Base-by-base conservation (phyloP, 2,329 filamentous ascomycete species). In the Beauveria medogensis region DNA sequence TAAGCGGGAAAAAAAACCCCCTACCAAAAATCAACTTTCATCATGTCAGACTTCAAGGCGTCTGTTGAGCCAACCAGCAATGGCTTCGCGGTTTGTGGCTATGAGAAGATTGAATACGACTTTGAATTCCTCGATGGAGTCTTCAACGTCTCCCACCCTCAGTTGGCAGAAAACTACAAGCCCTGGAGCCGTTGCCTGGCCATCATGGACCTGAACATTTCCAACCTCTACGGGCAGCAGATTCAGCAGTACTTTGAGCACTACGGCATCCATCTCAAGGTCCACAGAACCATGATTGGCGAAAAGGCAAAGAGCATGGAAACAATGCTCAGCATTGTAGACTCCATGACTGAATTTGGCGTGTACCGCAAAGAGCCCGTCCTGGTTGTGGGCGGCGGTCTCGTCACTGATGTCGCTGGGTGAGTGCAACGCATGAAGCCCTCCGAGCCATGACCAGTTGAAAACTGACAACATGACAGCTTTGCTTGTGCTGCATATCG, bases 81-180 rank as follows among this genome's bases (percentile, higher is more conserved):
- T 63, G 87, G 87, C 43, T 90, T 90, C 74, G 83, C 87, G 65
- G 86, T 90, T 63, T 83, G 85, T 66, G 87, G 87, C 26, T 89
- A 88, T 67, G 87, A 90, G 77, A 90, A 88, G 78, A 89, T 90
- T 69, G 83, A 88, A 69, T 90, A 90, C 70, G 86, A 89, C 73
- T 90, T 90, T 71, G 83, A 84, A 59, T 89, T 90, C 73, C 80
- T 90, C 52, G 87, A 90, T 66, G 83, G 82, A 53, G 80, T 90
- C 61, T 90, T 90, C 72, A 75, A 88, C 69, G 67, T 77, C 47
- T 67, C 77, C 64, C 88, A 89, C 67, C 67, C 75, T 18, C 80
- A 88, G 66, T 78, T 90, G 10, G 84, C 86, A 18, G 74, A 84
- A 30, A 86, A 83, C 71, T 90, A 89, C 73, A 74, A 81, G 67